Base-by-base conservation (phyloP, 371 early-diverging fungal genomes). In the Sporodiniella umbellata region DNA sequence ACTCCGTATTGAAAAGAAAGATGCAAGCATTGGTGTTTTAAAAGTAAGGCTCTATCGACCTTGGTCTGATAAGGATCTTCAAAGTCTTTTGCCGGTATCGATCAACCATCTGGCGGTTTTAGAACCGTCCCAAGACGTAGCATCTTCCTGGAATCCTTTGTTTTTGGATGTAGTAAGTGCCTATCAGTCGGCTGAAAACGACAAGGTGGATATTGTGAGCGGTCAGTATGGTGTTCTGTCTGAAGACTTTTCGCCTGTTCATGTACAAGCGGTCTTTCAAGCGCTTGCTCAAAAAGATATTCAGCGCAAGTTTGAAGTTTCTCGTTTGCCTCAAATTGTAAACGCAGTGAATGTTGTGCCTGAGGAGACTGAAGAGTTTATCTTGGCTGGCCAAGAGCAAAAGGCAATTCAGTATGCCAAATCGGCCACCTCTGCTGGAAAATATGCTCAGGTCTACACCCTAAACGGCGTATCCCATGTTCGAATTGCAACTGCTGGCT, bases 111-210 rank as follows among this genome's bases (percentile, higher is more conserved):
- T 89, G 28, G 80, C 84, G 45, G 86, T 86, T n/a, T 56, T 85
- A 50, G 90, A 89, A 66, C 86, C 84, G 39, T 72, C 72, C n/a
- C 69, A 72, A 21, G 85, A 79, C 45, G 68, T 68, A 55, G 73
- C 80, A 7, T 76, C 82, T 38, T 67, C 80, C 33, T 89, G 87
- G 87, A 87, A 85, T 28, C 90, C 90, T 17, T 68, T 90, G 38
- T 85, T 89, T 69, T 79, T 91, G 49, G 90, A 90, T 52, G 72
- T 90, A 30, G 80, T 85, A 2, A 77, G 86, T 30, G 74, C 83
- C 8, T 84, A 83, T 56, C 84, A 86, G 54, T 59, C 83, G 17
- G 67, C 66, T 25, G 70, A 72, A 28, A 57, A 72, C 33, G 62
- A 75, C 8, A 56, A 62, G 19, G 70, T 69, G 0, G 74, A 79